Base-by-base conservation (phyloP, 306 rosid species). In the Mimosa pudica region DNA sequence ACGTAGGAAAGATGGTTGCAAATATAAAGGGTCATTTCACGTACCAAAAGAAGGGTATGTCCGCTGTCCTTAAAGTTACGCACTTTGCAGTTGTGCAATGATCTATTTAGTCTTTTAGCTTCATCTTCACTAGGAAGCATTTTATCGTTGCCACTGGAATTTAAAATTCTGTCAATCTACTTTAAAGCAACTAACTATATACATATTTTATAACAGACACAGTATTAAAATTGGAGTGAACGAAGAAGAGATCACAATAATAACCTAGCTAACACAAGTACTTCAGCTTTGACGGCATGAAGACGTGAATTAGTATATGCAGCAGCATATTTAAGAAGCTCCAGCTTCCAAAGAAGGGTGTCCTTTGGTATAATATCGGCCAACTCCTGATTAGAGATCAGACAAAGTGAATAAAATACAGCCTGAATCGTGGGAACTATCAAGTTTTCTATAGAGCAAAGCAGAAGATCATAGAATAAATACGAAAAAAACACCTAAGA, bases 271-370 rank as follows among this genome's bases (percentile, higher is more conserved):
- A 95, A 88, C 80, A 95, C 91, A 52, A 95, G 98, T 6, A 95
- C 98, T 91, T 95, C 97, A 17, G 97, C 98, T 88, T 86, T 89
- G 72, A 95, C 92, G 70, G 99, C 98, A 88, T 93, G 97, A 60
- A 93, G 97, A 77, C 96, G 98, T 5, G 99, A 95, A 84, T 91
- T 95, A 61, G 98, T 86, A 82, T 93, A 93, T 30, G 96, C 91
- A 82, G 99, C 92, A 77, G 94, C 97, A 80, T 94, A 89, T 79
- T 89, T 89, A 70, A 93, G 90, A 88, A 96, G 93, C 89, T 93
- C 88, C 86, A 93, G 86, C 89, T 93, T 96, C 99, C 99, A 95
- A 44, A 90, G 88, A 91, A 95, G 94, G 70, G 93, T 85, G 38
- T 87, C 90, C 81, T 75, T 93, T 2, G 99, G 97, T 80, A 95